These are phyloP conservation scores for Xerocomus spinulosus DNA, from an alignment of 768 basidiomycete genomes.

Conservation along the genomic window DNA sequence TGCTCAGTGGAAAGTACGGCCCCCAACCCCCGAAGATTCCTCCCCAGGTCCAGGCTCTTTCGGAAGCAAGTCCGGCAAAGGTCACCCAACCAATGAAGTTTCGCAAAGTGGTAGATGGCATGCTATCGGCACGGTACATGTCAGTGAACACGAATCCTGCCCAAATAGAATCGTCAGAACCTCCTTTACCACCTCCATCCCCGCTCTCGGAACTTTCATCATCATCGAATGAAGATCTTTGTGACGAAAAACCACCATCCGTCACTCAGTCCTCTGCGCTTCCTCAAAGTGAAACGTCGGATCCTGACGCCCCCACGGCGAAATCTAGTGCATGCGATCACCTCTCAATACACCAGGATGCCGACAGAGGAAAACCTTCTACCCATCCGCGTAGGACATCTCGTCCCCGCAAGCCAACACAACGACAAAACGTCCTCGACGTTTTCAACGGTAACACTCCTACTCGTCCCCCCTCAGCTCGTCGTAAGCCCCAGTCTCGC, in stretches of 20 bases:
- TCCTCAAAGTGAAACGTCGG: conserved; percentile 1
- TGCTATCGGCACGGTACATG: conserved; percentile 28
- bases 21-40: conserved; percentile 18
- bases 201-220: conserved; percentile 26
- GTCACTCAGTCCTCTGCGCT: background rate
- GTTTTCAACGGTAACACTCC: conserved; percentile 32
- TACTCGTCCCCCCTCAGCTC: conserved; percentile 32
- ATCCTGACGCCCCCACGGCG: conserved; percentile 9
- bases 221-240: conserved; percentile 15
- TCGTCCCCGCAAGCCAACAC: conserved; percentile 42
- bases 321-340: background rate
- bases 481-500: conserved; percentile 41
- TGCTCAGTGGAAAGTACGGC: conserved; percentile 28
- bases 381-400: conserved; percentile 44
- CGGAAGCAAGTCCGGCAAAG: conserved; percentile 19
- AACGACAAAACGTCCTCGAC: conserved; percentile 34
- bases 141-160: conserved; percentile 15
- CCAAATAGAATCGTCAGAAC: conserved; percentile 3
- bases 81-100: conserved; percentile 31
- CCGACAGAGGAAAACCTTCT: background rate
- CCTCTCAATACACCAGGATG: conserved; percentile 15
- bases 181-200: conserved; percentile 4
- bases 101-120: conserved; percentile 39
- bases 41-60: conserved; percentile 9
- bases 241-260: conserved; percentile 1